Evolutionary conservation across 192 early-diverging fungal species (phyloP), one percentile per base, ranked within the genome.

Genomic region (Coemansia sp.): DNA sequence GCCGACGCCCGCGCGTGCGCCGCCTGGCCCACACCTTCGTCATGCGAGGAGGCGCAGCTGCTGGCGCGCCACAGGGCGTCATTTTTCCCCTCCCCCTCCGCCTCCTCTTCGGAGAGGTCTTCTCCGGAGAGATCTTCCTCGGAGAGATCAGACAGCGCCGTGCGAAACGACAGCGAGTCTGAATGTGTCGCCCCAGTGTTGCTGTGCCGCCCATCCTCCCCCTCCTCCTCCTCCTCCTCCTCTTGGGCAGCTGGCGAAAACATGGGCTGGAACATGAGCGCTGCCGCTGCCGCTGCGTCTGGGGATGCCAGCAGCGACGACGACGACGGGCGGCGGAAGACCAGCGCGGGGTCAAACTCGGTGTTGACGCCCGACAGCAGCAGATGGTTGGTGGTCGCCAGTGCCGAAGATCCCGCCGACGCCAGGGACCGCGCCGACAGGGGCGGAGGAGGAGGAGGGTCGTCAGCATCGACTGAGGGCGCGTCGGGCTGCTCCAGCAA

Each of bases 131-230:
- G 14, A 14, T 41, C 40, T 17, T 11, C 39, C 24, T 20, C 25
- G 6, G 68, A 60, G 12, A 73, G 41, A 60, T 63, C 66, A 4
- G 78, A 65, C 36, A 51, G 65, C 29, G 78, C 78, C 12, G 78
- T 81, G 68, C 78, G 46, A 46, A 81, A 81, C 62, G 78, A 81
- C 46, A 75, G 17, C n/a, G 73, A 40, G 35, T 81, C 78, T 0
- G 78, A 81, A 25, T 71, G 59, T 17, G 57, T 45, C 49, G 20
- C 35, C n/a, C 46, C 39, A 7, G 38, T 35, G 32, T 64, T 47
- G 46, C 27, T 36, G n/a, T n/a, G n/a, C n/a, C n/a, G n/a, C n/a
- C n/a, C n/a, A n/a, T n/a, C n/a, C n/a, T n/a, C n/a, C n/a, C n/a
- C n/a, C n/a, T n/a, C n/a, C n/a, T n/a, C n/a, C n/a, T n/a, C n/a